Percentiles rank a stretch among this genome's conserved stretches.
phyloP scores from a whole-genome alignment of 495 filamentous ascomycete genomes.

The Clohesyomyces aquaticus region DNA sequence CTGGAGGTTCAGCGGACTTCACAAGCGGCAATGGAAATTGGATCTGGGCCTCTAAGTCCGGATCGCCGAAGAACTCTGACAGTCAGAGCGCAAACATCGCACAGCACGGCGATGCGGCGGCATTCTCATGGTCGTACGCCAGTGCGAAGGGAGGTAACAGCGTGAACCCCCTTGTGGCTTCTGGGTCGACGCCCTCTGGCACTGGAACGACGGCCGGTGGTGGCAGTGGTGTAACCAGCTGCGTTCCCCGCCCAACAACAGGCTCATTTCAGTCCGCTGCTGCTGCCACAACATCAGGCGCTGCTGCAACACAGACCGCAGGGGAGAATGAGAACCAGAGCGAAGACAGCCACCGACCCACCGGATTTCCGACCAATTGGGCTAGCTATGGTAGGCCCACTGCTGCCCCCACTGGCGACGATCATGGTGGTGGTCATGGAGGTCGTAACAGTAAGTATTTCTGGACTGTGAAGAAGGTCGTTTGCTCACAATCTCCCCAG shows the following conservation, averaged over 20 bases:
- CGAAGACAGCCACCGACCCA: background rate
- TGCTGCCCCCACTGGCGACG: conserved; percentile 8
- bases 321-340: conserved; percentile 11
- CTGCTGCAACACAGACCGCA: conserved; percentile 4
- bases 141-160: conserved; percentile 57
- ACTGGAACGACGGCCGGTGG: conserved; percentile 13
- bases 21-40: conserved; percentile 56
- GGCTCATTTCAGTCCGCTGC: conserved; percentile 14
- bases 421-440: background rate
- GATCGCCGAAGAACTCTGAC: conserved; percentile 60
- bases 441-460: conserved; percentile 12
- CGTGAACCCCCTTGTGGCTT: conserved; percentile 62
- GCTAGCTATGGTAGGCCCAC: background rate
- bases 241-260: conserved; percentile 35
- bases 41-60: conserved; percentile 68
- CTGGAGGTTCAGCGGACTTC: conserved; percentile 54
- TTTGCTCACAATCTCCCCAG: conserved; percentile 10
- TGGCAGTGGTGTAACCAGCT: conserved; percentile 20
- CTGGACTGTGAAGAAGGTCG: background rate
- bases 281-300: background rate
- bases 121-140: conserved; percentile 62
- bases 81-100: conserved; percentile 54
- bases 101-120: conserved; percentile 60
- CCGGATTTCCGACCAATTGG: background rate
- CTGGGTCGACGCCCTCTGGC: conserved; percentile 32